phyloP scores from a whole-genome alignment of 257 asterid species.

The Solanum tacnaense region DNA sequence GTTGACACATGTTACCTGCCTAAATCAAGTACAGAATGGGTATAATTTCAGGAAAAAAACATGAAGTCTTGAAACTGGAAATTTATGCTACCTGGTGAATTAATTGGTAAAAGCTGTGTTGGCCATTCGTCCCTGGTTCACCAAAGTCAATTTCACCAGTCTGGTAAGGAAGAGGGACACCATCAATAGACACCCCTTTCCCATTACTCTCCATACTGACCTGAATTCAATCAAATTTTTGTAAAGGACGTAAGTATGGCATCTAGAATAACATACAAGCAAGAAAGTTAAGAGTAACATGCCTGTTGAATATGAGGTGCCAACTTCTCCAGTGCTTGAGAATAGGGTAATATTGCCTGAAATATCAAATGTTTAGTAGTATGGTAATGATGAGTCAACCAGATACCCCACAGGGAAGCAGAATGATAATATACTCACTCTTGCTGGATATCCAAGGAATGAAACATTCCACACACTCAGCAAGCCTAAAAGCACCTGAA shows the following conservation, averaged over 20 bases:
- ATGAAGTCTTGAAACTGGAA: background rate
- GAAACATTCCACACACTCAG: conserved; percentile 97
- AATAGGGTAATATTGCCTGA: conserved; percentile 97
- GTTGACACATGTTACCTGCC: background rate
- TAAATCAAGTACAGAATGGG: background rate
- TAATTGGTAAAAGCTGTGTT: conserved; percentile 98
- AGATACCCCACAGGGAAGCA: background rate
- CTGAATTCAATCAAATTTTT: conserved; percentile 22
- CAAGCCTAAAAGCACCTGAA: conserved; percentile 87
- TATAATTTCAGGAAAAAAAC: background rate
- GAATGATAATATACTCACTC: conserved; percentile 48
- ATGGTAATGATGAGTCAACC: background rate
- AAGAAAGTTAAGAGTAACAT: conserved; percentile 17
- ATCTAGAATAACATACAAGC: conserved; percentile 1
- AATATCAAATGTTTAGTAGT: background rate
- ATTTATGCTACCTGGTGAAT: conserved; percentile 78
- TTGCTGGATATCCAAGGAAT: conserved; percentile 92
- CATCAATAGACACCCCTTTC: conserved; percentile 94
- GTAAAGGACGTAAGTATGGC: conserved; percentile 4
- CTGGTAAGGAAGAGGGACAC: conserved; percentile 85
- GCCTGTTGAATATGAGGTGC: conserved; percentile 99
- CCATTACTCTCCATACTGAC: conserved; percentile 99
- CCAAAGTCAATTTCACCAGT: conserved; percentile 99
- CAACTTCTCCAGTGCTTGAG: conserved; percentile 94
- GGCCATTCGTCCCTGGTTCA: conserved; percentile 99